Evolutionary conservation across 2,329 filamentous ascomycete genomes (phyloP).

Genomic region (Trichoderma brevicompactum): DNA sequence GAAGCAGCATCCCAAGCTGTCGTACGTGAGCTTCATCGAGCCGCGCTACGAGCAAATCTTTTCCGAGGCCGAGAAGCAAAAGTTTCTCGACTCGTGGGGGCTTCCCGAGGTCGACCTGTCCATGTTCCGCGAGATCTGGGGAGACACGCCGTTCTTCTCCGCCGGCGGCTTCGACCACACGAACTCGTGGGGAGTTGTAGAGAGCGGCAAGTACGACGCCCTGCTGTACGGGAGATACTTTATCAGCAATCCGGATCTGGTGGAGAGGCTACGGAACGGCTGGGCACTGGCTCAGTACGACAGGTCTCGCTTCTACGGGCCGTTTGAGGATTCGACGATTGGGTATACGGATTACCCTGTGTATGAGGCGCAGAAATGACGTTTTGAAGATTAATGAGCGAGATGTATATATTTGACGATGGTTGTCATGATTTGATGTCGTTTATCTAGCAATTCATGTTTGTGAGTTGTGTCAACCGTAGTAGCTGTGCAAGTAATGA

Average conservation of each 20-base stretch:
- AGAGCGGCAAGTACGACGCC: constrained; percentile 52
- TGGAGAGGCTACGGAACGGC: constrained; percentile 48
- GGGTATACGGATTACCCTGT: constrained; percentile 45
- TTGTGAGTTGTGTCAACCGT: too few relatives aligned
- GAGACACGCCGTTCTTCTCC: constrained; percentile 58
- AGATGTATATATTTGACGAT: neutral
- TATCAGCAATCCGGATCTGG: constrained; percentile 54
- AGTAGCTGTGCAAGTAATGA: too few relatives aligned
- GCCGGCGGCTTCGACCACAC: constrained; percentile 58
- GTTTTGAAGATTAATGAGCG: neutral
- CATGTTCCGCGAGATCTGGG: constrained; percentile 56
- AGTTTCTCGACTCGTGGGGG: constrained; percentile 53
- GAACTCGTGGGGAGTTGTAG: constrained; percentile 52
- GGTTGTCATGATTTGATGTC: neutral
- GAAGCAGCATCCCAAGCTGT: constrained; percentile 47
- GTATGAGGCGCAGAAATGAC: constrained; percentile 1
- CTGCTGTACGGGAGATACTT: constrained; percentile 54
- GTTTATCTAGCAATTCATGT: neutral
- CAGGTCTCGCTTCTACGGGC: constrained; percentile 50
- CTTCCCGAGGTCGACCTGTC: constrained; percentile 51
- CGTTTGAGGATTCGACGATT: constrained; percentile 41
- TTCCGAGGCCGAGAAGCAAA: constrained; percentile 52
- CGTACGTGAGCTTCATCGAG: constrained; percentile 61
- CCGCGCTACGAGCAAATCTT: constrained; percentile 59
- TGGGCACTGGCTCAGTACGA: constrained; percentile 49